phyloP scores from a whole-genome alignment of 768 basidiomycete species.

The Kwoniella sp. region DNA sequence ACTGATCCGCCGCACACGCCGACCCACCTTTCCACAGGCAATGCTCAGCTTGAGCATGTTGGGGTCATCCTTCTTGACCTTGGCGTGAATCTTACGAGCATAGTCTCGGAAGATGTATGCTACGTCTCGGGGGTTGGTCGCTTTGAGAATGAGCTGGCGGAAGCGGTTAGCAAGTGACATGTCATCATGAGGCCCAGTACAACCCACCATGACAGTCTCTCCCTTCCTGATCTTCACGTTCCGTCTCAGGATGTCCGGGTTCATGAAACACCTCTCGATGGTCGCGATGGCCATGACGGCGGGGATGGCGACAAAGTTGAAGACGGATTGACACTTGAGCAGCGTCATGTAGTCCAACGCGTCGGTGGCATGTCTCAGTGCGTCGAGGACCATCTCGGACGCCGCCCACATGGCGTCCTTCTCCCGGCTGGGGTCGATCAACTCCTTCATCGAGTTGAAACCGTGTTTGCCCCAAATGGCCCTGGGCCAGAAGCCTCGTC shows the following conservation, averaged over 20 bases:
- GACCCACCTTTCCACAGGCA: conserved; percentile 71
- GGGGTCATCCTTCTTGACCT: conserved; percentile 74
- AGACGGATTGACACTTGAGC: conserved; percentile 83
- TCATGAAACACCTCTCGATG: conserved; percentile 87
- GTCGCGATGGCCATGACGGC: conserved; percentile 95
- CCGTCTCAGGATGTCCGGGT: conserved; percentile 71
- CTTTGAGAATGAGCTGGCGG: conserved; percentile 77
- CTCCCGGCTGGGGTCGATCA: conserved; percentile 55
- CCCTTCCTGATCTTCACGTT: conserved; percentile 96
- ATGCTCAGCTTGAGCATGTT: conserved; percentile 77
- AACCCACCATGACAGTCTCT: conserved; percentile 70
- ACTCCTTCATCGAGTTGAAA: conserved; percentile 54
- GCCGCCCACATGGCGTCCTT: conserved; percentile 73
- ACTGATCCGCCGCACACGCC: too few relatives aligned
- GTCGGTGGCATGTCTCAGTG: conserved; percentile 75
- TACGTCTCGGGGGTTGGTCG: conserved; percentile 88
- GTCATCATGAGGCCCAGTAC: neutral
- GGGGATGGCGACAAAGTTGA: conserved; percentile 94
- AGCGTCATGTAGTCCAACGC: conserved; percentile 83
- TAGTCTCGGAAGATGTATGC: conserved; percentile 80
- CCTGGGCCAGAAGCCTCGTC: conserved; percentile 86
- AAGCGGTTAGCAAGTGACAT: neutral
- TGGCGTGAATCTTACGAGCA: conserved; percentile 74
- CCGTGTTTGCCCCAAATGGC: conserved; percentile 83
- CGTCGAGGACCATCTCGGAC: conserved; percentile 84